Conservation (phyloP, 495 filamentous ascomycete genomes). For the Aspergillus asperescens region DNA sequence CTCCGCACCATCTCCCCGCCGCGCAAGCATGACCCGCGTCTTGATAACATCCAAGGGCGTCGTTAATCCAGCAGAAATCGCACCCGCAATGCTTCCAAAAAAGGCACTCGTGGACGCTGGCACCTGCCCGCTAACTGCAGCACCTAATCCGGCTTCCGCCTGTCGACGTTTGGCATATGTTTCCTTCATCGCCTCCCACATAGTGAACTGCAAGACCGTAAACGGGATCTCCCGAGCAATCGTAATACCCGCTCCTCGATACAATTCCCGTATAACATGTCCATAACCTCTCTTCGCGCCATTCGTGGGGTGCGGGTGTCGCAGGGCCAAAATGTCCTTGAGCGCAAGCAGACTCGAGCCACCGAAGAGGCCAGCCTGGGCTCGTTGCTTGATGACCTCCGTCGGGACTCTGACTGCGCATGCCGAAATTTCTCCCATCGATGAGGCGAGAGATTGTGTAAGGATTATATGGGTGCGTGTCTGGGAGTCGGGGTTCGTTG, state of each 20-base stretch:
- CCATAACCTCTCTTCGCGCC: slow-evolving; percentile 38
- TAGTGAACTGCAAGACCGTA: slow-evolving; percentile 90
- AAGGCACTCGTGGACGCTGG: slow-evolving; percentile 74
- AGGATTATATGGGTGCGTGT: slow-evolving; percentile 36
- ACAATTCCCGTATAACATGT: slow-evolving; percentile 75
- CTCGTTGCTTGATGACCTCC: slow-evolving; percentile 94
- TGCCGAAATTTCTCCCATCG: slow-evolving; percentile 82
- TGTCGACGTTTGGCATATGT: slow-evolving; percentile 38
- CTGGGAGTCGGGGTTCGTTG: slow-evolving; percentile 17
- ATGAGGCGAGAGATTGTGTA: slow-evolving; percentile 83
- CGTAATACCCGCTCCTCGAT: slow-evolving; percentile 85
- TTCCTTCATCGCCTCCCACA: slow-evolving; percentile 90
- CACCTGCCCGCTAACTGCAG: no score
- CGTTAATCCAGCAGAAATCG: slow-evolving; percentile 80
- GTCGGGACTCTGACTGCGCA: slow-evolving; percentile 92
- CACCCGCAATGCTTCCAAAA: slow-evolving; percentile 79
- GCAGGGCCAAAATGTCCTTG: slow-evolving; percentile 58
- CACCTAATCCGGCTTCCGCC: slow-evolving; percentile 3
- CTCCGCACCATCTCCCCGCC: slow-evolving; percentile 31
- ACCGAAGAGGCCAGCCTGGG: slow-evolving; percentile 74
- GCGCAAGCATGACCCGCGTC: slow-evolving; percentile 88
- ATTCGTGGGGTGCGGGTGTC: slow-evolving; percentile 29
- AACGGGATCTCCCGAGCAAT: slow-evolving; percentile 96
- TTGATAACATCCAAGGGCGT: slow-evolving; percentile 96
- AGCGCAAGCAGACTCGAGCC: slow-evolving; percentile 51